Conservation (phyloP, 306 rosid genomes). For the Ziziphus jujuba region DNA sequence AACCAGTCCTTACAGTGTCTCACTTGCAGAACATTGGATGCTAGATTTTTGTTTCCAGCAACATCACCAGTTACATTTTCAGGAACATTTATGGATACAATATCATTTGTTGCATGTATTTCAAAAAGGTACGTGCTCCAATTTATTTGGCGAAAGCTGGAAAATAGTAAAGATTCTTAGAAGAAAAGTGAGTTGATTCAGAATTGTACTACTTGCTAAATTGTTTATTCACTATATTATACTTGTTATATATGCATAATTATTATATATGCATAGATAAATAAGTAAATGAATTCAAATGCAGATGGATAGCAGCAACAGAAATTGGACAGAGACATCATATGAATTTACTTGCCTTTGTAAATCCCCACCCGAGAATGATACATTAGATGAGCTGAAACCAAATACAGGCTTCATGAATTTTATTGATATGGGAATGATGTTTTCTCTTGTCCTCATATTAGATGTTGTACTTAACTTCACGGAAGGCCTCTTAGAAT, state of each 20-base stretch:
- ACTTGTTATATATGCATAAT: background rate
- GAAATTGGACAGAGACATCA: background rate
- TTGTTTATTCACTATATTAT: background rate
- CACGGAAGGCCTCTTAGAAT: constrained; percentile 71
- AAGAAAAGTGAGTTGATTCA: constrained; percentile 8
- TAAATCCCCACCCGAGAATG: constrained; percentile 68
- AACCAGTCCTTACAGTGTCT: constrained; percentile 72
- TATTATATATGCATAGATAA: background rate
- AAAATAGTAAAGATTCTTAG: constrained; percentile 25
- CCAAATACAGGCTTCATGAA: constrained; percentile 77
- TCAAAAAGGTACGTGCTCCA: constrained; percentile 52
- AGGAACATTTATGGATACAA: constrained; percentile 61
- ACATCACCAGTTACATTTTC: constrained; percentile 71
- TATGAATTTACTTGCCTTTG: constrained; percentile 51
- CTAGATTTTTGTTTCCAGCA: constrained; percentile 81
- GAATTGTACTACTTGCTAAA: background rate
- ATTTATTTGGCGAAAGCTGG: constrained; percentile 57
- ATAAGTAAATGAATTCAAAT: background rate
- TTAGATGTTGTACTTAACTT: constrained; percentile 72
- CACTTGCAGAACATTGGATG: constrained; percentile 87
- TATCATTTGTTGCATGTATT: constrained; percentile 51
- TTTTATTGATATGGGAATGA: constrained; percentile 46
- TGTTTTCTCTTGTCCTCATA: constrained; percentile 63
- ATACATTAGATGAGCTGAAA: constrained; percentile 71
- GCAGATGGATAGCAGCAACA: constrained; percentile 2